These are phyloP conservation scores for Theileria orientalis DNA, from an alignment of 169 alveolate genomes.

Conservation along the genomic window DNA sequence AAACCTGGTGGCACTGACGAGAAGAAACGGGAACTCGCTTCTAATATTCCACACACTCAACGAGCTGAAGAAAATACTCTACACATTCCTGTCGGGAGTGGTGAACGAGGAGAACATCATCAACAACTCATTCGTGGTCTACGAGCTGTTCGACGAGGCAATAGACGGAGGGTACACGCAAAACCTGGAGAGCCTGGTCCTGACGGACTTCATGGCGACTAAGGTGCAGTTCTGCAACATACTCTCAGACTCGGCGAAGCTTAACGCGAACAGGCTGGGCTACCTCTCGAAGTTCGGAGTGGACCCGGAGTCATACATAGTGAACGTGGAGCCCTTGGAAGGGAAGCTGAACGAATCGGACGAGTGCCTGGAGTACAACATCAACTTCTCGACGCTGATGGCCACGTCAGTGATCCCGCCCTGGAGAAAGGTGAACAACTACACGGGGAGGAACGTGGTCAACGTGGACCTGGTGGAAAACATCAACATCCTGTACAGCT, in stretches of 20 bases:
- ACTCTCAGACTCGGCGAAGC: background rate
- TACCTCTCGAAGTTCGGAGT: slow-evolving; percentile 16
- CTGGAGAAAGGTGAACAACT: slow-evolving; percentile 8
- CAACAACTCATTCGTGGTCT: slow-evolving; percentile 6
- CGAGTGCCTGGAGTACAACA: slow-evolving; percentile 1
- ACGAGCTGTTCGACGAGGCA: slow-evolving; percentile 51
- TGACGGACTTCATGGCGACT: slow-evolving; percentile 22
- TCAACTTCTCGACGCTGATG: slow-evolving; percentile 5
- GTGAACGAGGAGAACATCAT: slow-evolving; percentile 9
- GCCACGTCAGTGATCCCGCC: slow-evolving; percentile 25
- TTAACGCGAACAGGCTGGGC: slow-evolving; percentile 6
- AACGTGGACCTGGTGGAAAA: slow-evolving; percentile 25
- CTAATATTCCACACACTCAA: slow-evolving; percentile 26
- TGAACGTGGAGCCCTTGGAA: background rate
- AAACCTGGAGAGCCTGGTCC: slow-evolving; percentile 17
- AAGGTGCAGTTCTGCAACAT: background rate
- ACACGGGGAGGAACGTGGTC: slow-evolving; percentile 3
- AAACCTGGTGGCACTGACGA: slow-evolving; percentile 34
- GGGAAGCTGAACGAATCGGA: slow-evolving; percentile 8
- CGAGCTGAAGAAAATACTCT: slow-evolving; percentile 25
- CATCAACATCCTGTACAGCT: slow-evolving; percentile 12
- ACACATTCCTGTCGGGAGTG: slow-evolving; percentile 9
- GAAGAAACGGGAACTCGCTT: slow-evolving; percentile 32
- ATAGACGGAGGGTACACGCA: slow-evolving; percentile 63
- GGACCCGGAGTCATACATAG: background rate